These are phyloP conservation scores for Mimosa bimucronata DNA, from an alignment of 306 rosid genomes.

Conservation along the genomic window DNA sequence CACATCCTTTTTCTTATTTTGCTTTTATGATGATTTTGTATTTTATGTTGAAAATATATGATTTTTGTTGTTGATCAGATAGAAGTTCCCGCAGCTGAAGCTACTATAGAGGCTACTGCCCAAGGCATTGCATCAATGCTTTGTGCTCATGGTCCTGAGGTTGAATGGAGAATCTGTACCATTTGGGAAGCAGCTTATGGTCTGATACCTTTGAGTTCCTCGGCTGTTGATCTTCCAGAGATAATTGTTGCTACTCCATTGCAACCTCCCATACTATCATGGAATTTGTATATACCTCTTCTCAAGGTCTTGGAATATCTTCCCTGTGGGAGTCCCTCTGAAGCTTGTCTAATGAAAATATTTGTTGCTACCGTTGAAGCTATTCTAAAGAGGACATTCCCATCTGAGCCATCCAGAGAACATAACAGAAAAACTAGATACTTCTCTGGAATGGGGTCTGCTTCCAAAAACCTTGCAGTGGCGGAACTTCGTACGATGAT, in stretches of 20 bases:
- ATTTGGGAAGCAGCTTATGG: constrained; percentile 99
- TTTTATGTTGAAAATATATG: constrained; percentile 12
- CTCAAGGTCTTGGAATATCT: constrained; percentile 96
- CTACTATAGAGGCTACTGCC: constrained; percentile 96
- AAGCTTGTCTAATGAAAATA: constrained; percentile 97
- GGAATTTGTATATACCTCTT: constrained; percentile 96
- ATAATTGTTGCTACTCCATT: constrained; percentile 90
- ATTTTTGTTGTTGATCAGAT: constrained; percentile 58
- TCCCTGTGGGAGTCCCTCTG: constrained; percentile 99
- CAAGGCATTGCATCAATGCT: constrained; percentile 99
- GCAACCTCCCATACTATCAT: constrained; percentile 87
- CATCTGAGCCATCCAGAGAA: constrained; percentile 68
- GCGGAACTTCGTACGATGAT: constrained; percentile 99
- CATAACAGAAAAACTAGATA: constrained; percentile 77
- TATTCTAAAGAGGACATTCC: constrained; percentile 90
- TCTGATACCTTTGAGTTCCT: constrained; percentile 90
- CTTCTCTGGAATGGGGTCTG: constrained; percentile 70
- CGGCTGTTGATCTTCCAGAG: constrained; percentile 96
- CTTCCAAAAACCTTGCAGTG: constrained; percentile 92
- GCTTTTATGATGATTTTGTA: constrained; percentile 7
- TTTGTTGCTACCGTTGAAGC: constrained; percentile 98
- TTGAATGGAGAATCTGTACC: constrained; percentile 99
- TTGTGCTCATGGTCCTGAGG: constrained; percentile 99
- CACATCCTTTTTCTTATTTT: background rate
- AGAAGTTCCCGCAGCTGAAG: constrained; percentile 93